Percentiles rank a stretch among this genome's conserved stretches.
phyloP scores from a whole-genome alignment of 371 early-diverging fungal genomes.

The Funneliformis caledonium region DNA sequence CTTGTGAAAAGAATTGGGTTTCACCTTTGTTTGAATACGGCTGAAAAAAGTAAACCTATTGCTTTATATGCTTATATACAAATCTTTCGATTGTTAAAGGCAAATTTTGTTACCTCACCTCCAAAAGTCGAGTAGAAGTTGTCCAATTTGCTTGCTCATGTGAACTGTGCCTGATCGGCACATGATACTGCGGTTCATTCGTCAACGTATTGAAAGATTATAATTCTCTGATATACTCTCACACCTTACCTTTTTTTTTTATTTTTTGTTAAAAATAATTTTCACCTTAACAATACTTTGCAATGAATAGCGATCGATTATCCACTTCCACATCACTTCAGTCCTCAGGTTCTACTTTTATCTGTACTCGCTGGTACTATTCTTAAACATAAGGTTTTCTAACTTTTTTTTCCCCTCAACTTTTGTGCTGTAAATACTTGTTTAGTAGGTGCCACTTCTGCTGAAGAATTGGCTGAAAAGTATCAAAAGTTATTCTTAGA shows the following conservation, averaged over 20 bases:
- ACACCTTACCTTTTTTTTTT: not conserved
- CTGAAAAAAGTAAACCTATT: no score
- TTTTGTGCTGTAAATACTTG: not conserved
- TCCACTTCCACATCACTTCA: slow-evolving; percentile 32
- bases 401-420: not conserved
- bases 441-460: slow-evolving; percentile 27
- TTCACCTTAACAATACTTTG: not conserved
- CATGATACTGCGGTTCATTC: no score
- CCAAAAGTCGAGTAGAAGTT: no score
- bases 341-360: slow-evolving; percentile 31
- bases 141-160: no score
- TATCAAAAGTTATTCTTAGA: slow-evolving; percentile 64
- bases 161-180: no score
- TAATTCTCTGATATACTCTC: no score
- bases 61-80: no score
- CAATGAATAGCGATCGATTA: slow-evolving; percentile 21
- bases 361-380: not conserved
- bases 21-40: no score
- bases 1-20: no score
- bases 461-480: slow-evolving; percentile 65
- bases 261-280: not conserved
- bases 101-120: no score
- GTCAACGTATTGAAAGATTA: no score
- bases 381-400: not conserved
- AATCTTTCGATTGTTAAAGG: no score